Base-by-base conservation (phyloP, 2,329 filamentous ascomycete genomes). In the Aureobasidium melanogenum region DNA sequence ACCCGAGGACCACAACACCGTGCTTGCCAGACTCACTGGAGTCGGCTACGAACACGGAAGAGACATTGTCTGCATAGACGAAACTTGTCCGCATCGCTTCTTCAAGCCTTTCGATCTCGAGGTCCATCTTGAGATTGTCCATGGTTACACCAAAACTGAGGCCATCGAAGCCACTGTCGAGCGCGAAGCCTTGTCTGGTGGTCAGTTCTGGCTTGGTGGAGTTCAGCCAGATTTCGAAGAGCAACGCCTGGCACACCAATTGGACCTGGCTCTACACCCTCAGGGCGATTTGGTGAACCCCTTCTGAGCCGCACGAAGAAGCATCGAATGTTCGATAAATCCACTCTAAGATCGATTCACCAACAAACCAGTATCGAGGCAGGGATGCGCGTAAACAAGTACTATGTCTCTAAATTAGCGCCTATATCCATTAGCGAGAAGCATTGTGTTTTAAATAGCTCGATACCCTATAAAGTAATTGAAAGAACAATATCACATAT, bases 101-200 rank as follows among this genome's bases (percentile, higher is more conserved):
- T 76, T 77, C 62, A 77, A 81, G 48, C 79, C 83, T 39, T 81
- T 82, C 64, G 82, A 86, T 67, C 74, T 86, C 4, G 79, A 80
- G 65, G 71, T 79, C 7, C 84, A 87, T 67, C 75, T 84, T 73
- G 77, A 73, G 62, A 73, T 75, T 55, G 66, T 63, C 4, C 79
- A 80, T 63, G 69, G 69, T 28, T 71, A 76, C 66, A 60, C 59
- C 14, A 70, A 73, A 17, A 71, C 75, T 15, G 70, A 72, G 34
- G 70, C 74, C 48, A 65, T 72, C n/a, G 67, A 77, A 17, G 66
- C 67, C 2, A 52, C 50, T 12, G 48, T 52, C 22, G 76, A 78
- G 64, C 68, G 70, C 47, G 70, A 76, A 30, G 77, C 76, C 12
- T 61, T 74, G 5, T 65, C 68, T 32, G 76, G 74, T n/a, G 76